Evolutionary conservation across 768 basidiomycete genomes (phyloP).

Genomic region (Austroboletus festivus): DNA sequence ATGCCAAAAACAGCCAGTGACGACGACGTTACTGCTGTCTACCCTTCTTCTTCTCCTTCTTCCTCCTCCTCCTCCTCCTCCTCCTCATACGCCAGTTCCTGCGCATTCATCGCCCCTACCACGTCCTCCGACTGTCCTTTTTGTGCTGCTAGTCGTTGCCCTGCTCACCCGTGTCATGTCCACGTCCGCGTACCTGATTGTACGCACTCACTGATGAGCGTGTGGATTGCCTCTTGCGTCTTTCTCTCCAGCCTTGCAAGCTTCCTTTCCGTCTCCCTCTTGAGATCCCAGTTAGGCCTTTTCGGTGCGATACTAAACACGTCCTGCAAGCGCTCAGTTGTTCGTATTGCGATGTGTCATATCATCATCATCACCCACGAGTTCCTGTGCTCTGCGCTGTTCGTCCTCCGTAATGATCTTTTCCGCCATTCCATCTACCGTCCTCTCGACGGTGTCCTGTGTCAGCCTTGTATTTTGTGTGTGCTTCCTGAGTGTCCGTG

Average conservation of each 20-base stretch:
- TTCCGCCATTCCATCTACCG: constrained; percentile 81
- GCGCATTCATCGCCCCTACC: constrained; percentile 79
- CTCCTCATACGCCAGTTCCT: constrained; percentile 54
- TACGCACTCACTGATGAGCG: constrained; percentile 75
- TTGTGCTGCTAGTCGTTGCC: constrained; percentile 75
- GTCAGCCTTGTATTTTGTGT: constrained; percentile 52
- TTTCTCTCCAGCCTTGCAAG: constrained; percentile 83
- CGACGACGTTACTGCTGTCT: background rate
- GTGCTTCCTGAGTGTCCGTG: constrained; percentile 72
- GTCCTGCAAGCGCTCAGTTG: constrained; percentile 51
- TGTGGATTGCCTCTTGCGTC: constrained; percentile 90
- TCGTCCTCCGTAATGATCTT: constrained; percentile 85
- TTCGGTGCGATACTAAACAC: constrained; percentile 97
- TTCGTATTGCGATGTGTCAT: no score
- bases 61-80: constrained; percentile 36
- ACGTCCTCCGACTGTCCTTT: constrained; percentile 78
- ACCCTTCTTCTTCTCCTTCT: background rate
- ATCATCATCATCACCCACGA: constrained; percentile 53
- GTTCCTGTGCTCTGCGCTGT: constrained; percentile 76
- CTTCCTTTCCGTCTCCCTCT: constrained; percentile 90
- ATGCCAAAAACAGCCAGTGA: constrained; percentile 16
- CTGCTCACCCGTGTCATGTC: constrained; percentile 36
- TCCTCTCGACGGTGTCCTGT: constrained; percentile 85
- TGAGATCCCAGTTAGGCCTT: constrained; percentile 94
- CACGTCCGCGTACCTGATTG: constrained; percentile 1